Conservation (phyloP, 2,329 filamentous ascomycete genomes). For the Cyphellophora europaea region DNA sequence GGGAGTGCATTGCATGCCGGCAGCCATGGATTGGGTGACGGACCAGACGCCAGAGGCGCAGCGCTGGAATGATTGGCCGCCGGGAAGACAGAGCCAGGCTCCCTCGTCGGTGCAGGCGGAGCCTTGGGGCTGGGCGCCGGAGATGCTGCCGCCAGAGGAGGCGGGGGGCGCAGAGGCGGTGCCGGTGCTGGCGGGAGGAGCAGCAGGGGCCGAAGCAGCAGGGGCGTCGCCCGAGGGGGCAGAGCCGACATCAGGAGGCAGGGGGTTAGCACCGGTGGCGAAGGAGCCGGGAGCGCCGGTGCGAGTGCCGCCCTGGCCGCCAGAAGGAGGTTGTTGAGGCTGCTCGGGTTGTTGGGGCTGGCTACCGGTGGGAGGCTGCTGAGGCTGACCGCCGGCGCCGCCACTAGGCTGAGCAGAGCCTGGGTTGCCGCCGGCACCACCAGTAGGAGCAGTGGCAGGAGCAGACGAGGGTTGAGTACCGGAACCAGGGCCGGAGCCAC, state of each 20-base stretch:
- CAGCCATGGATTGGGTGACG: conserved; percentile 37
- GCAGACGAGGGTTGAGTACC: too few relatives aligned
- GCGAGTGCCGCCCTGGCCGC: neutral
- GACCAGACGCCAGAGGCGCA: conserved; percentile 44
- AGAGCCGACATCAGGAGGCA: neutral
- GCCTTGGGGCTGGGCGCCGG: conserved; percentile 25
- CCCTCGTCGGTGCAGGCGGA: conserved; percentile 45
- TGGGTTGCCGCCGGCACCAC: conserved; percentile 1
- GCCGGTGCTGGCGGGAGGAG: conserved; percentile 5
- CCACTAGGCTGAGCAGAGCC: conserved; percentile 4
- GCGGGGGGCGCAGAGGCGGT: conserved; percentile 4
- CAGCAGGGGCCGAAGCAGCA: neutral
- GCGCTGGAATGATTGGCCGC: conserved; percentile 49
- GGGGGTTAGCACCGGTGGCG: conserved; percentile 7
- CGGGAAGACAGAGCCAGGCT: conserved; percentile 47
- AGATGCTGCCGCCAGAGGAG: conserved; percentile 19
- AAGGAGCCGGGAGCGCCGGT: conserved; percentile 7
- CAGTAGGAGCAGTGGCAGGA: too few relatives aligned
- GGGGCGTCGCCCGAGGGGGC: neutral
- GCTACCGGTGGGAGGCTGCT: too few relatives aligned
- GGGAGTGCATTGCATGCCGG: conserved; percentile 43
- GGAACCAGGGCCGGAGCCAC: conserved; percentile 4
- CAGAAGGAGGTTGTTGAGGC: too few relatives aligned
- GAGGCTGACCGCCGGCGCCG: too few relatives aligned
- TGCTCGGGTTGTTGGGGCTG: too few relatives aligned